Conservation (phyloP, 1,284 basidiomycete genomes). For the Peniophora sp. region DNA sequence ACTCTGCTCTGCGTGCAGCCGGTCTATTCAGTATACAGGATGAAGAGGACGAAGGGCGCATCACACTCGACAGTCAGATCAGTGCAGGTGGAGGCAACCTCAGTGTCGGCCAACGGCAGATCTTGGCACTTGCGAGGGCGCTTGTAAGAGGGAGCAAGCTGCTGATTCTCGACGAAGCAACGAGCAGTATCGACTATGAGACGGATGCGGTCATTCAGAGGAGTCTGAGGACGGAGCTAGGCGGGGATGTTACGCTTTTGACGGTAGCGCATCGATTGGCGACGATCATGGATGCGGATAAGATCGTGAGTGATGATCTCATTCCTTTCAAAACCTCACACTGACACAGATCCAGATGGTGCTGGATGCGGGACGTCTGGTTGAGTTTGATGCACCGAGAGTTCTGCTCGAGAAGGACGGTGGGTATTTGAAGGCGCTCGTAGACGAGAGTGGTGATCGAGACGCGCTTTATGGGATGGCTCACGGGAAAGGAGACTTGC, state of each 20-base stretch:
- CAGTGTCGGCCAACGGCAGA: slow-evolving; percentile 65
- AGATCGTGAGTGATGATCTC: slow-evolving; percentile 19
- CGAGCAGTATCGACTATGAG: slow-evolving; percentile 39
- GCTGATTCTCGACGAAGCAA: slow-evolving; percentile 51
- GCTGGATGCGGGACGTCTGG: slow-evolving; percentile 31
- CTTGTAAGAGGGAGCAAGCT: slow-evolving; percentile 51
- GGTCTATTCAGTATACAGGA: slow-evolving; percentile 44
- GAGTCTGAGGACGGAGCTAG: slow-evolving; percentile 45
- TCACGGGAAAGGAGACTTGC: background rate
- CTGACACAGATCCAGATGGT: slow-evolving; percentile 22
- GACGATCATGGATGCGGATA: slow-evolving; percentile 59
- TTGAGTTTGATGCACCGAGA: slow-evolving; percentile 55
- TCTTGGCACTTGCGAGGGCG: slow-evolving; percentile 50
- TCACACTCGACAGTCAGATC: slow-evolving; percentile 45
- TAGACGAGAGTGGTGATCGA: slow-evolving; percentile 51
- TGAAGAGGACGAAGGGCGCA: slow-evolving; percentile 39
- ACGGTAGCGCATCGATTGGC: slow-evolving; percentile 65
- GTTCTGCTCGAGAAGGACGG: slow-evolving; percentile 45
- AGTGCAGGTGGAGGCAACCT: slow-evolving; percentile 56
- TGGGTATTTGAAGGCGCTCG: slow-evolving; percentile 47
- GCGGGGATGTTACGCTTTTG: slow-evolving; percentile 48
- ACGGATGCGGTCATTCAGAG: slow-evolving; percentile 54
- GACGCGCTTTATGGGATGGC: slow-evolving; percentile 41
- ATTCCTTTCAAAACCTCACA: background rate
- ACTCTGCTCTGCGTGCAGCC: slow-evolving; percentile 44